These are phyloP conservation scores for Lactarius quietus DNA, from an alignment of 768 basidiomycete species.

Conservation along the genomic window DNA sequence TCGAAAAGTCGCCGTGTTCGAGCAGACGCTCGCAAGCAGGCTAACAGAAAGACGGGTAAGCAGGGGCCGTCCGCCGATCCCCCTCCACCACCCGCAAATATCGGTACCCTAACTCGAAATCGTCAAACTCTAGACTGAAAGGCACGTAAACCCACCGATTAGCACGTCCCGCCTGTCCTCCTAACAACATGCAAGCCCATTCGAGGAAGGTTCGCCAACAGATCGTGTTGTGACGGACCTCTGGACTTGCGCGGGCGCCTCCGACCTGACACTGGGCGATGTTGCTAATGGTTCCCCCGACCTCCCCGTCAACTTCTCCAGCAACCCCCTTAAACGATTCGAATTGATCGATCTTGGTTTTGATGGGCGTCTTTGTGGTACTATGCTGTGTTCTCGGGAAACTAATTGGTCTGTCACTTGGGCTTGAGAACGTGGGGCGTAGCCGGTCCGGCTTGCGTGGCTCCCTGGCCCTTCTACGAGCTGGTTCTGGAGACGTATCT, in stretches of 20 bases:
- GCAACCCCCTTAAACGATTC: not conserved
- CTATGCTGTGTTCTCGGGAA: not conserved
- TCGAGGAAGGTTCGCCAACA: not conserved
- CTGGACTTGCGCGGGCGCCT: not conserved
- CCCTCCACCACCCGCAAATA: not conserved
- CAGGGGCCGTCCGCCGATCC: not conserved
- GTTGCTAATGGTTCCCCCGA: not conserved
- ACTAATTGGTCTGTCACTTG: not conserved
- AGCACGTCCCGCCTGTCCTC: not conserved
- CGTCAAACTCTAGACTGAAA: not conserved
- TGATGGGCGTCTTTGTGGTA: not conserved
- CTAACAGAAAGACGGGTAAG: not conserved
- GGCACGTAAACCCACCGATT: not conserved
- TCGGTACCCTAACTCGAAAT: not conserved
- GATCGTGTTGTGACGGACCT: not conserved
- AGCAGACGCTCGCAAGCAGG: not conserved
- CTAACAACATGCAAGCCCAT: not conserved
- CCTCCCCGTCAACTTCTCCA: no score
- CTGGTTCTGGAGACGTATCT: not conserved
- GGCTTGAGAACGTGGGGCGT: not conserved
- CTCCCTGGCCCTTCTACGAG: not conserved
- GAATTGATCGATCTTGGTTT: not conserved
- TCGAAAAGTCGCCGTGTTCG: slow-evolving; percentile 14
- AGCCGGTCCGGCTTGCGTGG: not conserved
- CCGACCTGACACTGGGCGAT: not conserved